A percentile compares a stretch with the other conserved stretches of the same genome.
phyloP scores from a whole-genome alignment of 1,139 yeast species.

The Pichia inconspicua region DNA sequence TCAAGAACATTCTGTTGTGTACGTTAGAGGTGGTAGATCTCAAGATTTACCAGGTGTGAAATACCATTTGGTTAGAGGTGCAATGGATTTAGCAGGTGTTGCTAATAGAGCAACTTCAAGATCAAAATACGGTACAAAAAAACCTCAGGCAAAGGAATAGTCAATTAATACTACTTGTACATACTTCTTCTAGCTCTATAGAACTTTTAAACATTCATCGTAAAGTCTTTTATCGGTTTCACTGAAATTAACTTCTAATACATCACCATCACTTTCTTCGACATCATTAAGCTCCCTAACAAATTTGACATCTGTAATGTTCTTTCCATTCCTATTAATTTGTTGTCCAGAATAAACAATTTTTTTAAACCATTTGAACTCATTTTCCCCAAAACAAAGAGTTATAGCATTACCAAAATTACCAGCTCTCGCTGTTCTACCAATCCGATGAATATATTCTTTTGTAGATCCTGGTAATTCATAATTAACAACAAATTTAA shows the following conservation, averaged over 20 bases:
- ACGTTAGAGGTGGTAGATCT: conserved; percentile 94
- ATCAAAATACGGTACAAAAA: conserved; percentile 90
- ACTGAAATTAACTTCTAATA: conserved; percentile 20
- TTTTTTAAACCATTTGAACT: conserved; percentile 54
- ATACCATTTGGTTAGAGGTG: conserved; percentile 90
- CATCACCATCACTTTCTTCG: conserved; percentile 10
- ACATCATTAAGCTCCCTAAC: conserved; percentile 24
- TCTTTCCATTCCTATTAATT: conserved; percentile 30
- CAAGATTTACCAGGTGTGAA: conserved; percentile 99
- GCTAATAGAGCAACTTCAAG: conserved; percentile 87
- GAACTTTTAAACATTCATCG: conserved; percentile 34
- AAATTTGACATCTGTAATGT: conserved; percentile 21
- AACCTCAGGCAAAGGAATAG: conserved; percentile 48
- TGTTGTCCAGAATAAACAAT: conserved; percentile 36
- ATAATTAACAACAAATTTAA: conserved; percentile 76
- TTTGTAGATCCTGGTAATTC: conserved; percentile 84
- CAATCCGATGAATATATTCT: conserved; percentile 92
- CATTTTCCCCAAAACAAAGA: conserved; percentile 68
- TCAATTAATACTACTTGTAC: neutral
- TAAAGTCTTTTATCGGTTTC: conserved; percentile 33
- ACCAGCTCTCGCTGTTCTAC: conserved; percentile 94
- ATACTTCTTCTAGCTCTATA: conserved; percentile 4
- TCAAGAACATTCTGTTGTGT: conserved; percentile 95
- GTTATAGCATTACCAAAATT: conserved; percentile 67
- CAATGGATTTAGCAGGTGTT: conserved; percentile 89